Percentiles rank a stretch among this genome's conserved stretches.
Conservation (phyloP, 495 filamentous ascomycete genomes). For the Penicillium cataractarum region DNA sequence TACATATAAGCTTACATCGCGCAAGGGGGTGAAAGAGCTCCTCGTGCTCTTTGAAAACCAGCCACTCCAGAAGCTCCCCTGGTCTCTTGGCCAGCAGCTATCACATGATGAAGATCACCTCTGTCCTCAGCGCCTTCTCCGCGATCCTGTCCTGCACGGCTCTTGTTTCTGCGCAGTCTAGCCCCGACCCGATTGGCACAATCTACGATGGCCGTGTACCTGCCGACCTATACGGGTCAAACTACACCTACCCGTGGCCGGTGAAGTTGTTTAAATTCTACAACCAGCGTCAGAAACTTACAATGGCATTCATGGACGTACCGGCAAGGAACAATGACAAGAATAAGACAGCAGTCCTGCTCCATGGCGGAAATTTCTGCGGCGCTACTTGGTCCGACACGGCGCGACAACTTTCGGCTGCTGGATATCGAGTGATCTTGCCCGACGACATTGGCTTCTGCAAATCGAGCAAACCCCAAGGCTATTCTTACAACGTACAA, state of each 20-base stretch:
- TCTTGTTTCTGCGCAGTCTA: slow-evolving; percentile 13
- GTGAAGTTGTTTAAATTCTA: slow-evolving; percentile 23
- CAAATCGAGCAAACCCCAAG: slow-evolving; percentile 27
- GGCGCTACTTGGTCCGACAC: slow-evolving; percentile 23
- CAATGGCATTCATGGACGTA: slow-evolving; percentile 23
- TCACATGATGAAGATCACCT: neutral
- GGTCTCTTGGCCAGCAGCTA: neutral
- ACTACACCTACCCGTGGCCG: slow-evolving; percentile 22
- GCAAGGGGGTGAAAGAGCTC: neutral
- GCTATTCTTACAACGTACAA: slow-evolving; percentile 21
- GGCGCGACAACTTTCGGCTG: slow-evolving; percentile 16
- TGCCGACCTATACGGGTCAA: slow-evolving; percentile 13
- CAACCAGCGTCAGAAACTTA: slow-evolving; percentile 21
- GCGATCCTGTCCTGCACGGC: neutral
- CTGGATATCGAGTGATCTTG: slow-evolving; percentile 22
- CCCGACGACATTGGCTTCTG: slow-evolving; percentile 26
- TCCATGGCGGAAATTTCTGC: slow-evolving; percentile 25
- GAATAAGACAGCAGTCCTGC: slow-evolving; percentile 8
- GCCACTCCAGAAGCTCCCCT: neutral
- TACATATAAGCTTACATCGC: neutral
- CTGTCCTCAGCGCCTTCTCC: neutral
- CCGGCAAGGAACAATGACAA: neutral
- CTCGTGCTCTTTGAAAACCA: neutral
- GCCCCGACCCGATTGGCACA: slow-evolving; percentile 18
- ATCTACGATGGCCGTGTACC: slow-evolving; percentile 19